Evolutionary conservation across 768 basidiomycete species (phyloP), one percentile per base, ranked within the genome.

Genomic region (Hericium rajendrae): DNA sequence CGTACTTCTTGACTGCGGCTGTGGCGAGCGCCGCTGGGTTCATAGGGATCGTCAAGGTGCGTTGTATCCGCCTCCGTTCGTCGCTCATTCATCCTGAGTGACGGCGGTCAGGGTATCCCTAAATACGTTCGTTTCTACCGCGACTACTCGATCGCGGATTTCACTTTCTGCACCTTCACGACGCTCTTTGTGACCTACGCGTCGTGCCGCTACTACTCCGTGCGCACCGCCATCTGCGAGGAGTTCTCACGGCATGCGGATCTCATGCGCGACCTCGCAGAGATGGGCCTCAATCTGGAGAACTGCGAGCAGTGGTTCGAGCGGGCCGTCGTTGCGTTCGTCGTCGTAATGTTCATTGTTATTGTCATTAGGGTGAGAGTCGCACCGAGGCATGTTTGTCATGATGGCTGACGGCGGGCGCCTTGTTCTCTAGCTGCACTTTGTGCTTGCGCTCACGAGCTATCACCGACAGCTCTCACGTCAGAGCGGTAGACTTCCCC

Each of bases 231-330:
- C 16, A 70, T 88, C 2, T 91, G 89, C 71, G 88, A 90, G 62
- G 84, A 86, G 64, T 72, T 90, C 26, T 85, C 86, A 4, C 77
- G 82, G 51, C 85, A 89, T 55, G 84, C 88, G 16, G 88, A 90
- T 66, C 72, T 91, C 43, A 77, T 90, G 70, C 81, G 82, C 9
- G 82, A 81, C 62, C 70, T 88, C 71, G 75, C 79, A 52, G 85
- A 87, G 66, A 77, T 86, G 65, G 88, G 88, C 0, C 74, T 91
- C 64, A 86, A 78, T 63, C 70, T 87, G 46, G 88, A 91, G 70
- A 88, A 89, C 61, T 91, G 90, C 67, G 89, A 91, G 65, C 76
- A 78, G 57, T 88, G 85, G 85, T 77, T 89, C 50, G 86, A 85
- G 66, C 76, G 82, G 41, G 85, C 80, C 8, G 76, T 84, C 37